phyloP scores from a whole-genome alignment of 202 grass and related monocot species.

The Dendrocalamus latiflorus region DNA sequence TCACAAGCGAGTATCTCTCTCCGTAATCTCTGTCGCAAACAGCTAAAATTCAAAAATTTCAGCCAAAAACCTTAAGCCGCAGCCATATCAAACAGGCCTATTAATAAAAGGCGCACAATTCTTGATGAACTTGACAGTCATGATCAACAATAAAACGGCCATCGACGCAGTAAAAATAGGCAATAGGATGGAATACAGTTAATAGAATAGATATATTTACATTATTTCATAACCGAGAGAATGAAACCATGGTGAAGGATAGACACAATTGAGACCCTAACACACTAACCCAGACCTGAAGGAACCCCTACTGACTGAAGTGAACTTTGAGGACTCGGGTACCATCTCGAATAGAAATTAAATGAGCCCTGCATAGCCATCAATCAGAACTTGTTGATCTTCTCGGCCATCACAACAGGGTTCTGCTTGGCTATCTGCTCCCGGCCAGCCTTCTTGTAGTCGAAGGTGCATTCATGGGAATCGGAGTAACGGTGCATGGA shows the following conservation, averaged over 20 bases:
- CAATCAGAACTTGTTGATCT: constrained; percentile 74
- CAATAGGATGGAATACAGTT: constrained; percentile 30
- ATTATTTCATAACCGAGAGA: constrained; percentile 52
- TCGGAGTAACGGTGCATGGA: constrained; percentile 61
- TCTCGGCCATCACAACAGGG: constrained; percentile 64
- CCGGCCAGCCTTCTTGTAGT: constrained; percentile 59
- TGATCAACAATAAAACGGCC: background rate
- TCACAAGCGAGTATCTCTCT: too few species aligned
- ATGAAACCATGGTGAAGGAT: constrained; percentile 48
- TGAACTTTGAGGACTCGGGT: constrained; percentile 7
- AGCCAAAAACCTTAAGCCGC: too few species aligned
- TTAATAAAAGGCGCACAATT: too few species aligned
- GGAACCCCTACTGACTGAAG: constrained; percentile 30
- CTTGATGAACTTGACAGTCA: too few species aligned
- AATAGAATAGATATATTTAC: constrained; percentile 50
- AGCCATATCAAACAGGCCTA: too few species aligned
- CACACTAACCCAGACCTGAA: constrained; percentile 37
- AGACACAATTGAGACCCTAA: constrained; percentile 38
- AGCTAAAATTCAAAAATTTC: too few species aligned
- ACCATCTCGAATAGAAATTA: background rate
- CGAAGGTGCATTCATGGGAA: constrained; percentile 60
- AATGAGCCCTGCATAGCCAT: background rate
- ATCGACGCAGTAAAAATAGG: background rate
- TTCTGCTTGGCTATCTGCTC: constrained; percentile 72
- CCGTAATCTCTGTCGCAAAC: too few species aligned